Evolutionary conservation across 2,329 filamentous ascomycete genomes (phyloP).

Genomic region (Scleromitrula shiraiana): DNA sequence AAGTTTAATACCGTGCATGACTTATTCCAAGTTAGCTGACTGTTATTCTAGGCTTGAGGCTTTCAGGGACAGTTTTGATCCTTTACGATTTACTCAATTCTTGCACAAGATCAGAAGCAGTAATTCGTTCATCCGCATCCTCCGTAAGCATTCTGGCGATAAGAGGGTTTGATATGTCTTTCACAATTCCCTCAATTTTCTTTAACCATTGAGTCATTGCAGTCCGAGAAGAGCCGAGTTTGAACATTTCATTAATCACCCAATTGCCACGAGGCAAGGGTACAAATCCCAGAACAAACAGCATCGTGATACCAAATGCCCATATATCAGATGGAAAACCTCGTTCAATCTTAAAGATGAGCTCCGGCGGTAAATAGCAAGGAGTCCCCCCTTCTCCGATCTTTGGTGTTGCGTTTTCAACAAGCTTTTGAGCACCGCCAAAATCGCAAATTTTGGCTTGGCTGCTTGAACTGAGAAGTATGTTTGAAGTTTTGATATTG

Average conservation of each 20-base stretch:
- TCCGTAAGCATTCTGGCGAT: conserved; percentile 2
- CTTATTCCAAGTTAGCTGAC: no score
- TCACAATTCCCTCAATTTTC: neutral
- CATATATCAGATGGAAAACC: conserved; percentile 8
- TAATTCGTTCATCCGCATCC: neutral
- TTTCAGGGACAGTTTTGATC: no score
- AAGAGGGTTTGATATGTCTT: neutral
- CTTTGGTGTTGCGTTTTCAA: conserved; percentile 1
- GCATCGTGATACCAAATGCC: conserved; percentile 8
- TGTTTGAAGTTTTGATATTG: no score
- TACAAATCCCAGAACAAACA: neutral
- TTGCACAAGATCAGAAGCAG: no score
- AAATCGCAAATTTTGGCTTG: conserved; percentile 14
- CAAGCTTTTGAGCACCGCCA: conserved; percentile 8
- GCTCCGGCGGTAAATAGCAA: conserved; percentile 12
- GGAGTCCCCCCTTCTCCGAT: conserved; percentile 7
- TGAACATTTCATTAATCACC: neutral
- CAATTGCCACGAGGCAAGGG: neutral
- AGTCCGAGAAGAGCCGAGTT: no score
- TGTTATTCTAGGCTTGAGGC: no score
- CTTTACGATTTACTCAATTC: no score
- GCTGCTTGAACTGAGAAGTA: no score
- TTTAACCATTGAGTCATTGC: neutral
- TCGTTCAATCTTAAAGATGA: conserved; percentile 2
- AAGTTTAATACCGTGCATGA: no score